Percentiles rank a stretch among this genome's conserved stretches.
phyloP scores from a whole-genome alignment of 345 rosid species.

The Gossypium arboreum region DNA sequence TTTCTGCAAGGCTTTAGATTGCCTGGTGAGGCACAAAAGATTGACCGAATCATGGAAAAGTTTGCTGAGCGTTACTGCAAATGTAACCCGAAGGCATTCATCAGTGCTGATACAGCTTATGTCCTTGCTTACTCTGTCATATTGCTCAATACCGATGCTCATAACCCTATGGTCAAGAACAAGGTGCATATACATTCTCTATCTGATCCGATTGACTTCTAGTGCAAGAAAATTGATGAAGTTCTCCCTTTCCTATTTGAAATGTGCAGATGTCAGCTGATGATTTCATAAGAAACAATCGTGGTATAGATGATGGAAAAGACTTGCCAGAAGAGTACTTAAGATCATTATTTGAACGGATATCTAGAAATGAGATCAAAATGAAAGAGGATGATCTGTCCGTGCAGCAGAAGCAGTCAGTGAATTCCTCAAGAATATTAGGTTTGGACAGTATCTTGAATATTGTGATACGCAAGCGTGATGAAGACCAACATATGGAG shows the following conservation, averaged over 20 bases:
- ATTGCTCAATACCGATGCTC: slow-evolving; percentile 96
- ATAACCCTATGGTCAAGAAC: slow-evolving; percentile 95
- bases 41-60: slow-evolving; percentile 98
- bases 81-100: slow-evolving; percentile 91
- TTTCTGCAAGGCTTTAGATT: slow-evolving; percentile 87
- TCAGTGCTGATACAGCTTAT: slow-evolving; percentile 95
- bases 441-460: slow-evolving; percentile 93
- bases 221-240: slow-evolving; percentile 24
- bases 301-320: slow-evolving; percentile 98
- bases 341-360: slow-evolving; percentile 85
- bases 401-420: slow-evolving; percentile 73
- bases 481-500: slow-evolving; percentile 72
- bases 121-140: slow-evolving; percentile 98
- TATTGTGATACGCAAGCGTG: slow-evolving; percentile 92
- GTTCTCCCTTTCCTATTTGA: slow-evolving; percentile 17
- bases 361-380: slow-evolving; percentile 94
- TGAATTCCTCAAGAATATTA: slow-evolving; percentile 70
- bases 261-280: slow-evolving; percentile 93
- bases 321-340: slow-evolving; percentile 90
- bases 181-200: slow-evolving; percentile 53
- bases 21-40: slow-evolving; percentile 99
- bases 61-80: slow-evolving; percentile 95
- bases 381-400: slow-evolving; percentile 91
- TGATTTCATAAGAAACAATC: slow-evolving; percentile 93
- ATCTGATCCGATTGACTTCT: slow-evolving; percentile 24